These are phyloP conservation scores for Madurella mycetomatis DNA, from an alignment of 2,329 filamentous ascomycete genomes.

Conservation along the genomic window DNA sequence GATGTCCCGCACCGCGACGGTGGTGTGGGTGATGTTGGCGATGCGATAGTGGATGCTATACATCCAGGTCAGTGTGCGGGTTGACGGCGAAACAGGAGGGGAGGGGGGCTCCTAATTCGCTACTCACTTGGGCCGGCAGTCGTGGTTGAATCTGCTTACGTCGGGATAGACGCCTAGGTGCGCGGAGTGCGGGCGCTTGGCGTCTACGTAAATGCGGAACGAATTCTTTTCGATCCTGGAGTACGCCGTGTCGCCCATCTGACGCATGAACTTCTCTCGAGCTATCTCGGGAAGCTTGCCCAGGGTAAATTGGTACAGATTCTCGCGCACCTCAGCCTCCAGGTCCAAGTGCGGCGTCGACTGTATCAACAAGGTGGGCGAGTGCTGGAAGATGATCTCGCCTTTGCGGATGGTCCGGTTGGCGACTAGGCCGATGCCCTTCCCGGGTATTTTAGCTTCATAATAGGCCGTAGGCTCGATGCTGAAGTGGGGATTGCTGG, in stretches of 20 bases:
- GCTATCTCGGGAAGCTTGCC: slow-evolving; percentile 25
- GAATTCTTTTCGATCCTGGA: slow-evolving; percentile 34
- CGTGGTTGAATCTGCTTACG: slow-evolving; percentile 36
- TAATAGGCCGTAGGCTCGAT: slow-evolving; percentile 28
- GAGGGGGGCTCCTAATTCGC: not conserved
- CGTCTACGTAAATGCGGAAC: slow-evolving; percentile 33
- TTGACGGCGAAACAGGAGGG: too few relatives aligned
- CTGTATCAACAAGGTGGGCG: slow-evolving; percentile 32
- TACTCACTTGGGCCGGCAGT: slow-evolving; percentile 39
- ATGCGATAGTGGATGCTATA: slow-evolving; percentile 34
- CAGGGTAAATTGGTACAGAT: slow-evolving; percentile 30
- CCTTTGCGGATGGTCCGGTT: slow-evolving; percentile 33
- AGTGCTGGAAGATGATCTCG: slow-evolving; percentile 33
- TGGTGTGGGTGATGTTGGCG: slow-evolving; percentile 34
- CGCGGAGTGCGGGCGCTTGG: slow-evolving; percentile 20
- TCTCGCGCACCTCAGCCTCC: slow-evolving; percentile 14
- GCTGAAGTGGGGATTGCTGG: not conserved
- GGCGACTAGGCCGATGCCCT: slow-evolving; percentile 36
- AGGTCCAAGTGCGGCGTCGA: slow-evolving; percentile 17
- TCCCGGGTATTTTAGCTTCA: slow-evolving; percentile 29
- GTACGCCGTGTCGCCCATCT: slow-evolving; percentile 30
- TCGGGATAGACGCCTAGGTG: slow-evolving; percentile 36
- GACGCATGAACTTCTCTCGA: slow-evolving; percentile 27
- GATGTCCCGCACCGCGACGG: slow-evolving; percentile 36
- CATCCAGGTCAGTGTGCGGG: not conserved